Evolutionary conservation across 768 basidiomycete species (phyloP), one percentile per base, ranked within the genome.

Genomic region (Leccinum ochraceum): DNA sequence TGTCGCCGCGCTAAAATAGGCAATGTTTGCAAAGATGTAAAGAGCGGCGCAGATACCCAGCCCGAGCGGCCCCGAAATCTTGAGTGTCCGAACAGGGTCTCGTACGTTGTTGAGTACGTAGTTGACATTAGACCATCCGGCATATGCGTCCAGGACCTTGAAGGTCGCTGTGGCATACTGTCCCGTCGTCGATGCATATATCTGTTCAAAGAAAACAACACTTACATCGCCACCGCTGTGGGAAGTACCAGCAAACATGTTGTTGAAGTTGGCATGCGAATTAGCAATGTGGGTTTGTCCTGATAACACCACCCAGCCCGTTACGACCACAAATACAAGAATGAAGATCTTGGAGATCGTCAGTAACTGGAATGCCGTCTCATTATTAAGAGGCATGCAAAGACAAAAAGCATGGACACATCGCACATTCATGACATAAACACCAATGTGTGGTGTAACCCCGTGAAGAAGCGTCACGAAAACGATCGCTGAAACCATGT

Each of bases 131-230:
- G 81, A 81, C 84, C 85, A 85, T 6, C 84, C 84, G 2, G 68
- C 49, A 58, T 79, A 82, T 2, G 79, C 68, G 57, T 77, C 75
- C 24, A 86, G 71, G 26, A 86, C 82, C 61, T 86, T 85, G 78
- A 83, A 84, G 1, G 79, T 84, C 3, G 83, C 85, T 0, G 84
- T 83, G 1, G 83, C 85, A 58, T 85, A 87, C 84, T 85, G 55
- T 0, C n/a, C 7, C 44, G 11, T 28, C 2, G n/a, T 46, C 52
- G 17, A 58, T 32, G 11, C 24, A 17, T 0, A 9, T 0, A 34
- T 5, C 46, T 20, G 26, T 7, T 22, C 2, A 24, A 24, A 2
- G 3, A 1, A 32, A 7, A 39, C 3, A 13, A 46, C 28, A 60
- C 70, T 57, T 53, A 79, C 80, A 24, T 81, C 81, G 61, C 83